These are phyloP conservation scores for Candida freyschussii DNA, from an alignment of 1,139 yeast species.

Conservation along the genomic window DNA sequence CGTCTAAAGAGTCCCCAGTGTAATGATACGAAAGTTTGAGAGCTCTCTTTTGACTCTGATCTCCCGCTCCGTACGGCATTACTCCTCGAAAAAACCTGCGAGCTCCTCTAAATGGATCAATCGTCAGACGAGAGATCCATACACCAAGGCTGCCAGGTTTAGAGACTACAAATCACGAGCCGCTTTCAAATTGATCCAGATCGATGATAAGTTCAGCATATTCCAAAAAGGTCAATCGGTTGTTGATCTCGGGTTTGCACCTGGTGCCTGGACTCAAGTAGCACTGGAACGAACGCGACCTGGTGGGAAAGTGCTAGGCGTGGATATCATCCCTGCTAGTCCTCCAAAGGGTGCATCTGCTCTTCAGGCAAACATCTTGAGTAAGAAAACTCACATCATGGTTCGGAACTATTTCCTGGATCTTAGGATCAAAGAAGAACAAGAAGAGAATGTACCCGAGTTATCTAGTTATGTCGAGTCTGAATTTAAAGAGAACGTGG, in stretches of 20 bases:
- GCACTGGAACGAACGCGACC: constrained; percentile 55
- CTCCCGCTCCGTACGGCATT: constrained; percentile 8
- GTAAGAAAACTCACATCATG: constrained; percentile 57
- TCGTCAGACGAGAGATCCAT: constrained; percentile 62
- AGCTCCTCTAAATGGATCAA: constrained; percentile 65
- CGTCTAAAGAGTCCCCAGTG: no score
- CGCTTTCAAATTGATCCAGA: constrained; percentile 75
- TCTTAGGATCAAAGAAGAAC: constrained; percentile 2
- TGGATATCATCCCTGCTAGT: constrained; percentile 70
- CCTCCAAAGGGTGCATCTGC: constrained; percentile 81
- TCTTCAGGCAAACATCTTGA: constrained; percentile 81
- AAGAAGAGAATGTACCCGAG: constrained; percentile 7
- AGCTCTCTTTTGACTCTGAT: constrained; percentile 3
- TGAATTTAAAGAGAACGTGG: constrained; percentile 16
- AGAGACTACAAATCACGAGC: constrained; percentile 77
- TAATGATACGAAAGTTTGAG: no score
- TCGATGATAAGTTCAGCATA: constrained; percentile 58
- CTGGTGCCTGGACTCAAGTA: constrained; percentile 94
- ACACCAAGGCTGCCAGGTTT: constrained; percentile 59
- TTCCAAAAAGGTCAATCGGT: constrained; percentile 57
- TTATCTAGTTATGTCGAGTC: constrained; percentile 20
- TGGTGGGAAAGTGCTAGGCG: constrained; percentile 71
- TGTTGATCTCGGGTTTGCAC: constrained; percentile 89
- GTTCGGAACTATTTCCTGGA: constrained; percentile 49
- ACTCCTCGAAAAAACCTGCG: constrained; percentile 20